Evolutionary conservation across 2,329 filamentous ascomycete species (phyloP).

Genomic region (Didymella pinodella): DNA sequence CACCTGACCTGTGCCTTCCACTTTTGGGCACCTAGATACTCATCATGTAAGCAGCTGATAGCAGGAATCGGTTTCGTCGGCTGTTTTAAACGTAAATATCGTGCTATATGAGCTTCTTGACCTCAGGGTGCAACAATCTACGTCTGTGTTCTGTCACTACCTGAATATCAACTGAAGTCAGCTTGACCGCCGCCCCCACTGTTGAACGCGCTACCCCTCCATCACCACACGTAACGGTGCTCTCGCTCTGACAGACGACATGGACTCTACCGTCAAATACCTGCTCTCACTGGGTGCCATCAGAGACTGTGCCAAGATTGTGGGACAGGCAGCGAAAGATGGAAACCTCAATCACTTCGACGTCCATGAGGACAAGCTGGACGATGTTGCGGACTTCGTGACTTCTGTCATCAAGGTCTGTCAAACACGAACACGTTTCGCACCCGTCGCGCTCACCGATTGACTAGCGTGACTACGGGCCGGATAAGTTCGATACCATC

Average conservation of each 20-base stretch:
- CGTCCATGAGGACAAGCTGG: constrained; percentile 81
- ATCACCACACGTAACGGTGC: neutral
- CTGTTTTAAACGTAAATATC: neutral
- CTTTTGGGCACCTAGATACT: constrained; percentile 13
- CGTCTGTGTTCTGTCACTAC: neutral
- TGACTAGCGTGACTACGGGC: constrained; percentile 70
- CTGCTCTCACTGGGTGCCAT: constrained; percentile 39
- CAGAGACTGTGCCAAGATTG: constrained; percentile 39
- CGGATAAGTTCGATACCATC: constrained; percentile 58
- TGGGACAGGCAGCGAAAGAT: constrained; percentile 35
- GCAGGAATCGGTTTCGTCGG: neutral
- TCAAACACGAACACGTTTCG: constrained; percentile 2
- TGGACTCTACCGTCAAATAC: constrained; percentile 38
- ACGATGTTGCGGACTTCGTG: constrained; percentile 81
- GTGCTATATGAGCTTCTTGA: constrained; percentile 1
- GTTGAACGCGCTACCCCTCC: constrained; percentile 16
- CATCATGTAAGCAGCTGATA: constrained; percentile 22
- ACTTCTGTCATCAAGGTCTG: constrained; percentile 86
- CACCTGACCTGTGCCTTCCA: constrained; percentile 22
- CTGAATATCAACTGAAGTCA: neutral
- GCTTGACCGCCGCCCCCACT: constrained; percentile 14
- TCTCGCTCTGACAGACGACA: constrained; percentile 8
- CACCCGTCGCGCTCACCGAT: constrained; percentile 2
- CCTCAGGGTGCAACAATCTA: neutral
- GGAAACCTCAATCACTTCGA: constrained; percentile 77